These are phyloP conservation scores for Hygrocybe coccinea DNA, from an alignment of 768 basidiomycete genomes.

Conservation along the genomic window DNA sequence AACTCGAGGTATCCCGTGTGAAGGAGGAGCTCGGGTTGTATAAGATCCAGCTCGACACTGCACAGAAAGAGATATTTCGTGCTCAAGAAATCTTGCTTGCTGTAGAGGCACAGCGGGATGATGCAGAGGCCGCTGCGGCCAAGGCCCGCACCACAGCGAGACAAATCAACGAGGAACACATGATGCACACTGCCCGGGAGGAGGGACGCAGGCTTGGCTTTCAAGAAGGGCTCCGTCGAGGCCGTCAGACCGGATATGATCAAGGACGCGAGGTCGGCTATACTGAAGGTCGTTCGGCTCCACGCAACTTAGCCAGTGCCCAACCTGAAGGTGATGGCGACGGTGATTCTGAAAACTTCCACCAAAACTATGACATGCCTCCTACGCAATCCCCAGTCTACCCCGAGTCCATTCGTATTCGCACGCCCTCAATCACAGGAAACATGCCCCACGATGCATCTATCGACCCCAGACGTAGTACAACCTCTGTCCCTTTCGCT, in stretches of 20 bases:
- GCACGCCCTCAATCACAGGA: constrained; percentile 14
- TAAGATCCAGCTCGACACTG: constrained; percentile 37
- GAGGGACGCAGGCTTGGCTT: constrained; percentile 52
- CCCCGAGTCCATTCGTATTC: constrained; percentile 18
- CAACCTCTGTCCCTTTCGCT: not conserved
- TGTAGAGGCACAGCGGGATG: constrained; percentile 49
- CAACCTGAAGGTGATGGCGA: not conserved
- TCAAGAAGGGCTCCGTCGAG: constrained; percentile 39
- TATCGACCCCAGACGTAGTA: not conserved
- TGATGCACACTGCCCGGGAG: constrained; percentile 51
- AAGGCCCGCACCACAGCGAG: constrained; percentile 49
- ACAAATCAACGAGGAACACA: constrained; percentile 45
- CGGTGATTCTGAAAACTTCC: not conserved
- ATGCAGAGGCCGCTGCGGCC: constrained; percentile 52
- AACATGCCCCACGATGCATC: not conserved
- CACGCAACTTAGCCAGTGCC: not conserved
- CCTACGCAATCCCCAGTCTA: no score
- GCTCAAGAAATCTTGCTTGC: constrained; percentile 46
- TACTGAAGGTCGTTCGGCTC: not conserved
- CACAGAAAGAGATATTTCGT: constrained; percentile 47
- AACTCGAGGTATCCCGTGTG: constrained; percentile 35
- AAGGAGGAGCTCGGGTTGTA: constrained; percentile 36
- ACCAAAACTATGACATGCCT: no score
- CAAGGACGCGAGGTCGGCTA: not conserved
- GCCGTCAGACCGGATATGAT: not conserved